Base-by-base conservation (phyloP, 2,329 filamentous ascomycete species). In the Arachnomyces sp. region DNA sequence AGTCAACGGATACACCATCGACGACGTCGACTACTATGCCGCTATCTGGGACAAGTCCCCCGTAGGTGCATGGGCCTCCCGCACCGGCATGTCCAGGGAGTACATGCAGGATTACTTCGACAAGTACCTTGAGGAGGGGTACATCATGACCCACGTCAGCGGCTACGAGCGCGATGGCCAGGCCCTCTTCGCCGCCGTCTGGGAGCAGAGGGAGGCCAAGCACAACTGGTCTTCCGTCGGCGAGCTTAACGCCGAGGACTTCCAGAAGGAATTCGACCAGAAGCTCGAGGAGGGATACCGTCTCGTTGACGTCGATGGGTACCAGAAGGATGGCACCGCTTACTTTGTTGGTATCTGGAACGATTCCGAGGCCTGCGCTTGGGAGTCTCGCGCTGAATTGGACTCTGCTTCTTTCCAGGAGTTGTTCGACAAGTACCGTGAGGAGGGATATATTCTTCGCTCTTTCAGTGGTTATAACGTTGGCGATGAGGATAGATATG, bases 321-420 rank as follows among this genome's bases (percentile, higher is more conserved):
- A 47, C 25, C 33, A 32, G 13, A 34, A 44, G 13, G 15, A 36
- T 17, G 39, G 42, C 43, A 36, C 36, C 15, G 32, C 14, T 17
- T 47, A 39, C 18, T 44, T 36, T 20, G 39, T 42, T 29, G 44
- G 35, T 29, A 44, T 47, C 42, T 47, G 42, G 42, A 39, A 44
- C n/a, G 37, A 43, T 15, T 34, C 25, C 3, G 28, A 25, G 11
- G 11, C 15, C 13, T 15, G 15, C 14, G 39, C 28, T 12, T 48
- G 43, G 38, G 14, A 39, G 28, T 38, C 38, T 8, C 33, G 38
- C 17, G 35, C 43, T 32, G 43, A 34, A 8, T 9, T 45, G 35
- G 38, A 43, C 16, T n/a, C 34, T 8, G 3, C 17, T 16, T n/a
- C 14, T 32, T 45, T 43, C 25, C 38, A 48, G 29, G 12, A 34